Evolutionary conservation across 2,329 filamentous ascomycete genomes (phyloP).

Genomic region (Acrocalymma vagum): DNA sequence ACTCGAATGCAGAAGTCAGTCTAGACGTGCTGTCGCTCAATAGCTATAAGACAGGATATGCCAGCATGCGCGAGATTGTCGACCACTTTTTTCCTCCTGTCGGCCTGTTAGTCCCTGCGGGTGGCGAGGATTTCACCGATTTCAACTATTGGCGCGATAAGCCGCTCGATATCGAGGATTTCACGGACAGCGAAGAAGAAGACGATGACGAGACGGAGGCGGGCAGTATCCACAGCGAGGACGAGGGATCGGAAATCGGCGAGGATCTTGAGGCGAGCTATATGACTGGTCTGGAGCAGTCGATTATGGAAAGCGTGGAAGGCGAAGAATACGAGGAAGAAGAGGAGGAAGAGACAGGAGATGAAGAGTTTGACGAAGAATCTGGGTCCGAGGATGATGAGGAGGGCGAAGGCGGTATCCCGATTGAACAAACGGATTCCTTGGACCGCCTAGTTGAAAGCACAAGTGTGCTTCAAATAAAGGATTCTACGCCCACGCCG

Average conservation of each 20-base stretch:
- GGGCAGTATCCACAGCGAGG: constrained; percentile 57
- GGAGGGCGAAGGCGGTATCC: constrained; percentile 23
- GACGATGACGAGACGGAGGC: constrained; percentile 58
- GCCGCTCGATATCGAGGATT: constrained; percentile 85
- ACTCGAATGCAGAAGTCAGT: constrained; percentile 94
- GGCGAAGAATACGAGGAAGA: constrained; percentile 39
- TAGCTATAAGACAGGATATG: constrained; percentile 95
- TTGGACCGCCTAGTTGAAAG: constrained; percentile 18
- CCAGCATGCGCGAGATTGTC: constrained; percentile 95
- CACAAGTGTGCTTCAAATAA: constrained; percentile 21
- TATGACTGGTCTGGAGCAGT: constrained; percentile 59
- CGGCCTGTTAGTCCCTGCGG: constrained; percentile 83
- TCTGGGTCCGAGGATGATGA: constrained; percentile 34
- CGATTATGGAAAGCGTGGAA: constrained; percentile 60
- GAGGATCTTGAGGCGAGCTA: constrained; percentile 65
- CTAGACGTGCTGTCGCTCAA: constrained; percentile 90
- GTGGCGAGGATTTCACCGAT: constrained; percentile 94
- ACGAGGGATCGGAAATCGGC: constrained; percentile 56
- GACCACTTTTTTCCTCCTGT: constrained; percentile 98
- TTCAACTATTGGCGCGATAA: constrained; percentile 95
- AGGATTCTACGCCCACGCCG: constrained; percentile 31
- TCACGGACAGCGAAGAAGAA: constrained; percentile 78
- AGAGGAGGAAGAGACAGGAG: constrained; percentile 31
- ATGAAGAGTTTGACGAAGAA: constrained; percentile 27
- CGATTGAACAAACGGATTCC: constrained; percentile 14